Base-by-base conservation (phyloP, 164 flowering plant species). In the Tinospora cordifolia region DNA sequence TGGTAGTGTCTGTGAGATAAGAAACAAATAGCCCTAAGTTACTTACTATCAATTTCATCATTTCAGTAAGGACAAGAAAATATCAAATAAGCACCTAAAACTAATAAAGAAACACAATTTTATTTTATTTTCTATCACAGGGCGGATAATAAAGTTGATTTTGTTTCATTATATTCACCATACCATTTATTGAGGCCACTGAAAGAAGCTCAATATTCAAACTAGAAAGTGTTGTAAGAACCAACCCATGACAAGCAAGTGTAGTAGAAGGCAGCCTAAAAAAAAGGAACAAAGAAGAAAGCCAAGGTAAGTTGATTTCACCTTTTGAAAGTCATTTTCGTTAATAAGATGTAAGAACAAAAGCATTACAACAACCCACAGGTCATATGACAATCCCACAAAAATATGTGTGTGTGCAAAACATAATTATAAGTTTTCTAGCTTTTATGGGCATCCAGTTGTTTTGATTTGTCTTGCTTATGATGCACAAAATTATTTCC, bases 131-230 rank as follows among this genome's bases (percentile, higher is more conserved):
- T 30, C 46, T 34, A 2, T 21, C 24, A 22, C 46, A 8, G 2
- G 4, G 36, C 36, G n/a, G 5, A 25, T 36, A 11, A 65, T 6
- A 60, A 60, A 21, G 15, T 38, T 10, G 26, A 41, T n/a, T 21
- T 19, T 67, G 44, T 30, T 44, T 26, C 10, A 44, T 26, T 54
- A 22, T 21, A 30, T 38, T 41, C 51, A 22, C 22, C 77, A 58
- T 90, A 95, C 99, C 99, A 82, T 95, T 90, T 66, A 90, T 94
- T 66, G 99, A 81, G 76, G 96, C 96, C 86, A 92, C 99, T 14
- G 90, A 87, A 46, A 92, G 85, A 41, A 85, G 58, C 51, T 91
- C 98, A 66, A 89, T 80, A 63, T 75, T 86, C 85, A 95, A 84
- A 75, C 90, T 83, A 78, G 99, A 86, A 46, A 92, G 90, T 75